Evolutionary conservation across 2,329 filamentous ascomycete species (phyloP).

Genomic region (Colletotrichum euphorbiae): DNA sequence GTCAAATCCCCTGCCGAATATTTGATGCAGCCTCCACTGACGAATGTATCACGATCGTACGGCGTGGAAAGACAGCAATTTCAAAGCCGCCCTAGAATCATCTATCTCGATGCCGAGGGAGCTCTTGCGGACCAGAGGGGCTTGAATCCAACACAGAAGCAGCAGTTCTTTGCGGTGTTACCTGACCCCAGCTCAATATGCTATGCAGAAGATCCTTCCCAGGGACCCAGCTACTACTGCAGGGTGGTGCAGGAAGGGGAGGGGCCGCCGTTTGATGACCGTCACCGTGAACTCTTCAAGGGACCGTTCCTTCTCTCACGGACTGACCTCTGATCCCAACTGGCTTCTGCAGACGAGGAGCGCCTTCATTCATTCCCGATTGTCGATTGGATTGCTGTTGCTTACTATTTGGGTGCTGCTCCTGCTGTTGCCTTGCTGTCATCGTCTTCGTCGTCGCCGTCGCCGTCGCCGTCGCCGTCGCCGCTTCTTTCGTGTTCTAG

Average conservation of each 20-base stretch:
- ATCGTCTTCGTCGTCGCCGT: not conserved
- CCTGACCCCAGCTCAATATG: slow-evolving; percentile 24
- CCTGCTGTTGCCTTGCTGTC: not conserved
- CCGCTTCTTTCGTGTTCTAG: too few relatives aligned
- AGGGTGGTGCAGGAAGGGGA: slow-evolving; percentile 1
- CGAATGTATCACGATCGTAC: slow-evolving; percentile 15
- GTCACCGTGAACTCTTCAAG: slow-evolving; percentile 22
- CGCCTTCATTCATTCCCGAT: not conserved
- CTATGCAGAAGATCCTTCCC: slow-evolving; percentile 32
- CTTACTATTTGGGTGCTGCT: not conserved
- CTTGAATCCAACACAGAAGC: slow-evolving; percentile 10
- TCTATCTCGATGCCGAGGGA: slow-evolving; percentile 5
- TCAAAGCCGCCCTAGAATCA: slow-evolving; percentile 28
- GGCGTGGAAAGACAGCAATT: slow-evolving; percentile 33
- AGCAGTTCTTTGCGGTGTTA: slow-evolving; percentile 5
- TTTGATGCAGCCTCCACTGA: not conserved
- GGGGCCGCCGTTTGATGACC: not conserved
- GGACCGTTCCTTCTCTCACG: slow-evolving; percentile 14
- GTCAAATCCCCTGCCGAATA: not conserved
- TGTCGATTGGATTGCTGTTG: not conserved
- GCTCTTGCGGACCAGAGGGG: not conserved
- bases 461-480: not conserved
- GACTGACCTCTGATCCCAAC: not conserved
- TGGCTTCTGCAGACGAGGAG: not conserved
- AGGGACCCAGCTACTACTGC: slow-evolving; percentile 16